Conservation (phyloP, 345 rosid species). For the Euphorbia lathyris region DNA sequence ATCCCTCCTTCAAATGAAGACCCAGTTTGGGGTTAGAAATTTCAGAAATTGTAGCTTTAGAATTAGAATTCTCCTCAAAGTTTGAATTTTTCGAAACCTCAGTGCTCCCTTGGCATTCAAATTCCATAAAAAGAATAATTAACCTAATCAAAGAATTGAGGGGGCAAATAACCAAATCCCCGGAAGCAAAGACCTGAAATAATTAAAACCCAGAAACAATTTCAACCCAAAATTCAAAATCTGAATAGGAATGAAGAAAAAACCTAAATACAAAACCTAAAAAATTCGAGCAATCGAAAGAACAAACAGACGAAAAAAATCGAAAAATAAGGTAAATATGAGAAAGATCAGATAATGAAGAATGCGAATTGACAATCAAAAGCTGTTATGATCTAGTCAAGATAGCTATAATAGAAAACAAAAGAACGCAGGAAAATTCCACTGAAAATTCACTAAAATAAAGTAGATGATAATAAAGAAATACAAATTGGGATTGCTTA, state of each 20-base stretch:
- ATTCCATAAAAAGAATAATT: constrained; percentile 61
- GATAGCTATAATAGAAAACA: neutral
- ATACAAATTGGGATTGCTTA: neutral
- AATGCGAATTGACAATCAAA: neutral
- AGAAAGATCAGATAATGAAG: neutral
- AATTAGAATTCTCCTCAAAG: constrained; percentile 26
- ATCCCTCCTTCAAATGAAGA: constrained; percentile 29
- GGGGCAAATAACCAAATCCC: constrained; percentile 2
- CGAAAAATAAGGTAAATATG: neutral
- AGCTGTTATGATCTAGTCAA: neutral
- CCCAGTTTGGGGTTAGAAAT: constrained; percentile 21
- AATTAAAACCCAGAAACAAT: constrained; percentile 11
- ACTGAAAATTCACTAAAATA: neutral
- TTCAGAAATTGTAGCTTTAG: constrained; percentile 24
- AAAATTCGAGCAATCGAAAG: neutral
- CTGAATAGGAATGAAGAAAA: neutral
- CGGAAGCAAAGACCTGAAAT: neutral
- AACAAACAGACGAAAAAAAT: neutral
- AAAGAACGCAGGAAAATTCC: neutral
- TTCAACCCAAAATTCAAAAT: constrained; percentile 7
- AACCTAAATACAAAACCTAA: neutral
- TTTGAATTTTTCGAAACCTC: constrained; percentile 27
- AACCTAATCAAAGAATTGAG: constrained; percentile 10
- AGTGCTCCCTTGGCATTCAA: constrained; percentile 61
- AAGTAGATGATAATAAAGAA: neutral